Conservation (phyloP, 305 asterid genomes). For the Fraxinus baroniana region DNA sequence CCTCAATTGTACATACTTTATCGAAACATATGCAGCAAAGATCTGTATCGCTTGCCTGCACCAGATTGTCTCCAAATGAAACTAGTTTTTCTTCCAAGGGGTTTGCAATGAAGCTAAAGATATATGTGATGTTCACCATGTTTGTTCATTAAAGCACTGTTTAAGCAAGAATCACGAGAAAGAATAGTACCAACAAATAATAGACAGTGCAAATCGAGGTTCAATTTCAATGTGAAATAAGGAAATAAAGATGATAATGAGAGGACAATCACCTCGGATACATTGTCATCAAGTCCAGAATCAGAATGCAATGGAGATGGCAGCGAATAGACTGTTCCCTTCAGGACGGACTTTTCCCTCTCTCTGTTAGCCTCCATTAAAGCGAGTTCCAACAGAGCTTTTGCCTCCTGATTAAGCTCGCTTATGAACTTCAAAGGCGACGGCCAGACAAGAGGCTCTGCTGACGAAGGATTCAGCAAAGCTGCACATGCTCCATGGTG, state of each 20-base stretch:
- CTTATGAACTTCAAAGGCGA: slow-evolving; percentile 84
- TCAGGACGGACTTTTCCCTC: slow-evolving; percentile 72
- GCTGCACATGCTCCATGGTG: slow-evolving; percentile 87
- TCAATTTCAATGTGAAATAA: neutral
- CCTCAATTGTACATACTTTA: slow-evolving; percentile 83
- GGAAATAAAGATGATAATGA: neutral
- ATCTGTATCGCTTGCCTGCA: slow-evolving; percentile 68
- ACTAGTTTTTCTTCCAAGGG: neutral
- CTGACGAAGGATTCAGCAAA: slow-evolving; percentile 80
- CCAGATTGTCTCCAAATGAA: slow-evolving; percentile 2
- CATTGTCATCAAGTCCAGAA: slow-evolving; percentile 51
- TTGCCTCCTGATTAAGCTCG: slow-evolving; percentile 83
- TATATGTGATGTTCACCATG: neutral
- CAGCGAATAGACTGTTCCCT: slow-evolving; percentile 49
- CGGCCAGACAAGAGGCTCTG: slow-evolving; percentile 98
- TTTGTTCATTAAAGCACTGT: neutral
- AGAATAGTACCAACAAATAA: neutral
- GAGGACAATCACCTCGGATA: slow-evolving; percentile 51
- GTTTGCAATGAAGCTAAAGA: neutral
- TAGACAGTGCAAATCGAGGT: neutral
- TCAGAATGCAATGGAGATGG: slow-evolving; percentile 70
- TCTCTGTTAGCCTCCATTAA: slow-evolving; percentile 79
- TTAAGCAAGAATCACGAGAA: neutral
- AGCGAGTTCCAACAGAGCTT: slow-evolving; percentile 69
- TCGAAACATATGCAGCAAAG: slow-evolving; percentile 93